Percentiles rank a stretch among this genome's conserved stretches.
phyloP scores from a whole-genome alignment of 169 alveolate species.

The Cryptosporidium baileyi region DNA sequence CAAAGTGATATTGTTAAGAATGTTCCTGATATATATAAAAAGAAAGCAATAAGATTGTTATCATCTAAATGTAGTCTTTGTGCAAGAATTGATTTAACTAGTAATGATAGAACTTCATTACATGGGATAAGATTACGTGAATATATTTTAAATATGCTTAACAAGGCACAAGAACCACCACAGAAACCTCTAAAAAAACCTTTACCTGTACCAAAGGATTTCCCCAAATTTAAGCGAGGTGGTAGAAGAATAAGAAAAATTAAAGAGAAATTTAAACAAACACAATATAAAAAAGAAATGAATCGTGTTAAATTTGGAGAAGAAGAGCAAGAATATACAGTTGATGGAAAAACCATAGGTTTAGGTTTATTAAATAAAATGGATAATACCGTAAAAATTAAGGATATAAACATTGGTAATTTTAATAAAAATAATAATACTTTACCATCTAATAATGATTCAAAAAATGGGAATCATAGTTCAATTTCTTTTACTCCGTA shows the following conservation, averaged over 20 bases:
- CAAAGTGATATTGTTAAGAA: constrained; percentile 81
- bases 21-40: constrained; percentile 75
- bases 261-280: constrained; percentile 84
- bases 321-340: constrained; percentile 84
- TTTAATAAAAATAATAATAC: not conserved
- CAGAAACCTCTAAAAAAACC: constrained; percentile 85
- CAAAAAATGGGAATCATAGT: constrained; percentile 1
- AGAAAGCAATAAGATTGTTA: constrained; percentile 82
- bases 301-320: constrained; percentile 85
- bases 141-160: not conserved
- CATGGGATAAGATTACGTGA: constrained; percentile 74
- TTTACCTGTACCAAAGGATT: constrained; percentile 86
- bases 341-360: constrained; percentile 59
- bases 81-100: constrained; percentile 83
- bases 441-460: not conserved
- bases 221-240: constrained; percentile 82
- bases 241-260: constrained; percentile 84
- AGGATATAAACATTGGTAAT: not conserved
- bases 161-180: constrained; percentile 81
- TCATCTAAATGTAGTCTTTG: constrained; percentile 82
- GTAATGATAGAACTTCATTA: constrained; percentile 75
- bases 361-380: constrained; percentile 15
- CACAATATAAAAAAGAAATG: constrained; percentile 82
- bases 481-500: constrained; percentile 62
- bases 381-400: not conserved